Evolutionary conservation across 164 flowering plant species (phyloP).

Genomic region (Buxus sempervirens): DNA sequence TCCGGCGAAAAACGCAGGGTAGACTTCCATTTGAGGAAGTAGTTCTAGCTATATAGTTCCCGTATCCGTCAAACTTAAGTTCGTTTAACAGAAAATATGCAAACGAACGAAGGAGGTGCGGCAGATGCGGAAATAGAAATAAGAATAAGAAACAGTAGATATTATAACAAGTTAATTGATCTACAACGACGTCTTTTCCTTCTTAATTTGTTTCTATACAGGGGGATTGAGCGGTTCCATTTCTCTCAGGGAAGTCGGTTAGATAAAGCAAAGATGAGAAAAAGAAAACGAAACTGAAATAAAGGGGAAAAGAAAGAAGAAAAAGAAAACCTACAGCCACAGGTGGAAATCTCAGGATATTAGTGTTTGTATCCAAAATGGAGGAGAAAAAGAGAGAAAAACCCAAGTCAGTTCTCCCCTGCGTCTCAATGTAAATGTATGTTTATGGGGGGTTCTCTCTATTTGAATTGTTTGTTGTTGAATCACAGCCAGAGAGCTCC

Average conservation of each 20-base stretch:
- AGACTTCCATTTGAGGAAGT: no score
- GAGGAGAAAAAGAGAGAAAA: slow-evolving; percentile 11
- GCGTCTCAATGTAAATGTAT: not conserved
- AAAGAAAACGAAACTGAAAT: not conserved
- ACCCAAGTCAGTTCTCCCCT: slow-evolving; percentile 6
- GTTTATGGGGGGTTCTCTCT: no score
- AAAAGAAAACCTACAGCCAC: no score
- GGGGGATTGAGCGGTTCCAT: slow-evolving; percentile 19
- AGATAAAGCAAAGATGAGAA: not conserved
- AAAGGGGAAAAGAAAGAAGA: not conserved
- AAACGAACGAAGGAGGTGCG: no score
- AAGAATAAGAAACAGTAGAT: no score
- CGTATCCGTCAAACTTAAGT: no score
- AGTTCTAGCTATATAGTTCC: no score
- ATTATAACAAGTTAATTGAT: no score
- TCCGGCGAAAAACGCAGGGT: not conserved
- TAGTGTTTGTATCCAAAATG: slow-evolving; percentile 20
- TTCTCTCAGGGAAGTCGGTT: slow-evolving; percentile 14
- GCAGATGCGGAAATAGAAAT: no score
- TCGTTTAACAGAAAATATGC: no score
- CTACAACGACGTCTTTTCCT: not conserved
- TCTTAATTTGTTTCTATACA: slow-evolving; percentile 20
- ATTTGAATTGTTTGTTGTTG: not conserved
- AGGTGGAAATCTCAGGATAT: not conserved
- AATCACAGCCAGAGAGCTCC: slow-evolving; percentile 67